These are phyloP conservation scores for Euptelea pleiosperma DNA, from an alignment of 164 flowering plant genomes.

Conservation along the genomic window DNA sequence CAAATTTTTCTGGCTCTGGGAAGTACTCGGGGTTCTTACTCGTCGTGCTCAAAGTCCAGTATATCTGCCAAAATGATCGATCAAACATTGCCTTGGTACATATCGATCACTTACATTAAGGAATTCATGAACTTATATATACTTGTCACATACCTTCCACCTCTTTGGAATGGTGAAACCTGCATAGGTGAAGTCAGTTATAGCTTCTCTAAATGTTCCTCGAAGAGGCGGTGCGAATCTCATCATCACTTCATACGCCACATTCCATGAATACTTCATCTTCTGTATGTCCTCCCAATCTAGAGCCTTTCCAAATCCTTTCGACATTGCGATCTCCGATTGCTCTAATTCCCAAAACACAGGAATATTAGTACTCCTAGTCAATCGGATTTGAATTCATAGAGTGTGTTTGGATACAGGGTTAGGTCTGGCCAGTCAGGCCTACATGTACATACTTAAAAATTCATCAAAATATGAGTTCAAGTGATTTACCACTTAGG, in stretches of 20 bases:
- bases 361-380: too few relatives aligned
- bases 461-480: too few relatives aligned
- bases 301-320: slow-evolving; percentile 9
- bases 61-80: not conserved
- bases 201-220: slow-evolving; percentile 16
- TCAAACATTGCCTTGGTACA: too few relatives aligned
- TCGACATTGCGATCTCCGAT: slow-evolving; percentile 13
- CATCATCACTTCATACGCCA: slow-evolving; percentile 17
- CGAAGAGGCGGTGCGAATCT: slow-evolving; percentile 16
- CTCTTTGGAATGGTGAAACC: slow-evolving; percentile 24
- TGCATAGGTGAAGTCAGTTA: slow-evolving; percentile 14
- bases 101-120: not conserved
- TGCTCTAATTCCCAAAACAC: slow-evolving; percentile 5
- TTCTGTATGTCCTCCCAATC: slow-evolving; percentile 21
- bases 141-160: too few relatives aligned
- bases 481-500: slow-evolving; percentile 25
- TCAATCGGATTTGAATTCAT: too few relatives aligned
- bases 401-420: too few relatives aligned
- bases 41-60: slow-evolving; percentile 12
- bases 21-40: slow-evolving; percentile 17
- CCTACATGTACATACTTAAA: too few relatives aligned
- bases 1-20: slow-evolving; percentile 16
- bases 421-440: too few relatives aligned
- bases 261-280: slow-evolving; percentile 23
- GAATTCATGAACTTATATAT: not conserved